Percentiles rank a stretch among this genome's conserved stretches.
Conservation (phyloP, 768 basidiomycete genomes). For the Fibroporia radiculosa region DNA sequence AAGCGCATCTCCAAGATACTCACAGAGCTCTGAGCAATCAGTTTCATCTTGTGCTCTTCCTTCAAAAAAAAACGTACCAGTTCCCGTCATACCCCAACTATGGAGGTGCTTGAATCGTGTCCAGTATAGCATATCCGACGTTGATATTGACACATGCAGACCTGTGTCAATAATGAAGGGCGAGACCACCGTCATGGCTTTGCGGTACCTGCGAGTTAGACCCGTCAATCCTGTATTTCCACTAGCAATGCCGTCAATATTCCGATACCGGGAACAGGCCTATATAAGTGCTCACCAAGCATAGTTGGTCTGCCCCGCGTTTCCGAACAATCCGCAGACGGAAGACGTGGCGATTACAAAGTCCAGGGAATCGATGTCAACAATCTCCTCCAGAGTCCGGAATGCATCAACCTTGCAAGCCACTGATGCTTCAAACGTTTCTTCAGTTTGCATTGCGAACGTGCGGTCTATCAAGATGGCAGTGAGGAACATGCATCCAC, state of each 20-base stretch:
- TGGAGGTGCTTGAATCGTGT: constrained; percentile 1
- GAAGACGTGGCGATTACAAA: constrained; percentile 16
- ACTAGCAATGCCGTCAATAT: constrained; percentile 32
- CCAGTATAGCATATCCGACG: background rate
- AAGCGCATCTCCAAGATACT: constrained; percentile 27
- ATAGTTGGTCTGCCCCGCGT: constrained; percentile 12
- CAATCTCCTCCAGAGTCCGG: background rate
- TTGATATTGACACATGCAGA: background rate
- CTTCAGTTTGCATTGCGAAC: constrained; percentile 9
- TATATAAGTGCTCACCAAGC: constrained; percentile 19
- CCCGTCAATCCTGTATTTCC: no score
- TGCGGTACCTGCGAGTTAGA: constrained; percentile 6
- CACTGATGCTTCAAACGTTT: constrained; percentile 3
- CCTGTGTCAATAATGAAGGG: constrained; percentile 7
- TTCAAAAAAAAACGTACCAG: constrained; percentile 1
- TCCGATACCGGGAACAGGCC: constrained; percentile 20
- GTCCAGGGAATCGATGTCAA: constrained; percentile 8
- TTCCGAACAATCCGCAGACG: constrained; percentile 12
- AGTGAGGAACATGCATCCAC: constrained; percentile 13
- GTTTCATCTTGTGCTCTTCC: background rate
- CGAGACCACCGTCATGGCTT: constrained; percentile 5
- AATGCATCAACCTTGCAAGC: constrained; percentile 8
- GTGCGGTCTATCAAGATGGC: constrained; percentile 6
- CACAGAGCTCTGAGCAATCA: constrained; percentile 18
- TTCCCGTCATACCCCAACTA: constrained; percentile 9